phyloP scores from a whole-genome alignment of 768 basidiomycete genomes.

The Boletus sensibilis region DNA sequence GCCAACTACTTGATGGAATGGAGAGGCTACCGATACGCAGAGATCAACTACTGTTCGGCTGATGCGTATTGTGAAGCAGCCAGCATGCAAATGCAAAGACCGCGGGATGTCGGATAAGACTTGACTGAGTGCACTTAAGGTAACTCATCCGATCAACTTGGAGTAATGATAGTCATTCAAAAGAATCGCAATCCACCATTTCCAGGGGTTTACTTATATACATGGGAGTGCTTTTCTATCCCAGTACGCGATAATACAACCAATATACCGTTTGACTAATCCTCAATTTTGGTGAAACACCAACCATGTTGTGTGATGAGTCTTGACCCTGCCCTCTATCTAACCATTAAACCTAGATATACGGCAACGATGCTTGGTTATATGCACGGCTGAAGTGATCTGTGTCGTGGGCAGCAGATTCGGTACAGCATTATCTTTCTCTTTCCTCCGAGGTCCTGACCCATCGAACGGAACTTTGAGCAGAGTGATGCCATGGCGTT shows the following conservation, averaged over 20 bases:
- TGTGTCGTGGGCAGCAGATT: background rate
- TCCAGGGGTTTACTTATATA: background rate
- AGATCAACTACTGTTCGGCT: background rate
- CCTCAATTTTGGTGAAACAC: conserved; percentile 1
- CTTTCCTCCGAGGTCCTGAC: background rate
- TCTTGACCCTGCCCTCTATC: no score
- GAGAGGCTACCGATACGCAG: background rate
- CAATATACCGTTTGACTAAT: background rate
- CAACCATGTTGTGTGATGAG: background rate
- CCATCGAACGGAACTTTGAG: background rate
- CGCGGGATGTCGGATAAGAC: background rate
- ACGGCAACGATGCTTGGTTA: background rate
- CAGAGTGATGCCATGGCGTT: conserved; percentile 2
- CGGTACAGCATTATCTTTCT: background rate
- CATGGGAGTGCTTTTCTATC: background rate
- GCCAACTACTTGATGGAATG: background rate
- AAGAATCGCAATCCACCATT: background rate
- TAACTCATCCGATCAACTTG: background rate
- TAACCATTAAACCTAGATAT: conserved; percentile 5
- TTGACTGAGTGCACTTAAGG: background rate
- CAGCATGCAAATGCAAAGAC: background rate
- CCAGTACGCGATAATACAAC: background rate
- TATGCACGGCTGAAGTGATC: background rate
- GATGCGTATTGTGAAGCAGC: no score
- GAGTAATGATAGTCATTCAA: background rate